A percentile compares a stretch with the other conserved stretches of the same genome.
Conservation (phyloP, 2,329 filamentous ascomycete species). For the Trichoderma lentiforme region DNA sequence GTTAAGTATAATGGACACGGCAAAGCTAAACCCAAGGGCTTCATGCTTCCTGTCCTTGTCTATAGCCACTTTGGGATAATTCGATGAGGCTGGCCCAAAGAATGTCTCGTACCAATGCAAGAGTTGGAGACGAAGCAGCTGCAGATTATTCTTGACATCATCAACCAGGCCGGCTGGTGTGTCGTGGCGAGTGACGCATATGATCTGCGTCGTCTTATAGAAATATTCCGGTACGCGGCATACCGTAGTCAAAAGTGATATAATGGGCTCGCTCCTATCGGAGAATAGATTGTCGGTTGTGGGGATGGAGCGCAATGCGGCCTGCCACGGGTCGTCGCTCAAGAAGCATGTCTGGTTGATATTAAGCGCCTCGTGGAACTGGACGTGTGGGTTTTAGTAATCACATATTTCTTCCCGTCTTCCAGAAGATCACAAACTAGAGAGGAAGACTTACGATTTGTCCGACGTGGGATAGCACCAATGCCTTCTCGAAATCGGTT, state of each 20-base stretch:
- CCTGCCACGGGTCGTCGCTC: not conserved
- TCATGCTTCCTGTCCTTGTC: conserved; percentile 6
- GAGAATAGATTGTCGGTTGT: conserved; percentile 8
- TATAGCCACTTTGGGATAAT: not conserved
- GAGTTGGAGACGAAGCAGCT: not conserved
- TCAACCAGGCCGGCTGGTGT: not conserved
- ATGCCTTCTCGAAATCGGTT: conserved; percentile 10
- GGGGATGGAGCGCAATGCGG: not conserved
- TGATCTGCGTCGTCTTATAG: not conserved
- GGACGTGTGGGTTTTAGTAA: not conserved
- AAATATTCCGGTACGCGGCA: conserved; percentile 9
- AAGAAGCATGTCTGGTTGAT: conserved; percentile 1
- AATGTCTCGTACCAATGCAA: not conserved
- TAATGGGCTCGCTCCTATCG: conserved; percentile 5
- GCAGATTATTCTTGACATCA: not conserved
- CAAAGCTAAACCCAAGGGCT: conserved; percentile 6
- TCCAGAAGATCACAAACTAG: not conserved
- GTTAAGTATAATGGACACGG: not conserved
- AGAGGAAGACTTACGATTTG: conserved; percentile 6
- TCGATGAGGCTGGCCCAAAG: not conserved
- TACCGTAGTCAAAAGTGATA: not conserved
- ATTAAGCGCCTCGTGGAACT: conserved; percentile 9
- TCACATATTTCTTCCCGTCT: not conserved
- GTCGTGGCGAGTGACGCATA: not conserved
- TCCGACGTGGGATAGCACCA: conserved; percentile 10